Evolutionary conservation across 768 basidiomycete genomes (phyloP).

Genomic region (Auriscalpium orientale): DNA sequence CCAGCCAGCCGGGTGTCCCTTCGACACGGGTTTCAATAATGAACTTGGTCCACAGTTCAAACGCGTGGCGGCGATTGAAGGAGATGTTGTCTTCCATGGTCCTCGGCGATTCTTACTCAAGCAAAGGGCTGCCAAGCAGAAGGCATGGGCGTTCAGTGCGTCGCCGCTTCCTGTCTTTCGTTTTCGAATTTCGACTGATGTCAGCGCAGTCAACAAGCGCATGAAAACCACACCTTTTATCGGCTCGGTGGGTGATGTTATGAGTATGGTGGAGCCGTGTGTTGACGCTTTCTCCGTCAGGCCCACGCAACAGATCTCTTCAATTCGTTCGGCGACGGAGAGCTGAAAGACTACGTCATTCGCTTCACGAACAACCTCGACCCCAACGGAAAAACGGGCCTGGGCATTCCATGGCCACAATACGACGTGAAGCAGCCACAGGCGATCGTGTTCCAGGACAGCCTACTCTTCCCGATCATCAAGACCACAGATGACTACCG

Average conservation of each 20-base stretch:
- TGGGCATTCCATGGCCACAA: slow-evolving; percentile 8
- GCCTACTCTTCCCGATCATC: background rate
- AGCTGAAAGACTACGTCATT: slow-evolving; percentile 11
- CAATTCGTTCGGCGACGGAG: slow-evolving; percentile 3
- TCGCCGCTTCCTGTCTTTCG: background rate
- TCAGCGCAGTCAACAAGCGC: slow-evolving; percentile 8
- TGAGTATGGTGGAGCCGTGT: background rate
- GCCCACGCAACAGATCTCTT: slow-evolving; percentile 4
- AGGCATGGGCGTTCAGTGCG: slow-evolving; percentile 11
- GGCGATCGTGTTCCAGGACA: slow-evolving; percentile 9
- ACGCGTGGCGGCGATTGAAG: slow-evolving; percentile 9
- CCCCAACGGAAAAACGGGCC: slow-evolving; percentile 7
- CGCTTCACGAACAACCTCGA: slow-evolving; percentile 10
- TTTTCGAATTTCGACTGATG: too few species aligned
- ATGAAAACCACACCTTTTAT: slow-evolving; percentile 6
- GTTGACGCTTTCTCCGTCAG: background rate
- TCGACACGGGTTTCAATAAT: slow-evolving; percentile 12
- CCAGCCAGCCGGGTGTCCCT: slow-evolving; percentile 9
- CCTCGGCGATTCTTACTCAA: slow-evolving; percentile 10
- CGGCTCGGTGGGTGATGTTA: slow-evolving; percentile 5
- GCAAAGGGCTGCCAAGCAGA: slow-evolving; percentile 3
- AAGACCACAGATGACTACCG: slow-evolving; percentile 9
- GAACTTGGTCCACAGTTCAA: slow-evolving; percentile 18
- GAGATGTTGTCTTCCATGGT: slow-evolving; percentile 14
- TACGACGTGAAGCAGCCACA: slow-evolving; percentile 5